Evolutionary conservation across 2,329 filamentous ascomycete genomes (phyloP).

Genomic region (Aureobasidium mangrovei): DNA sequence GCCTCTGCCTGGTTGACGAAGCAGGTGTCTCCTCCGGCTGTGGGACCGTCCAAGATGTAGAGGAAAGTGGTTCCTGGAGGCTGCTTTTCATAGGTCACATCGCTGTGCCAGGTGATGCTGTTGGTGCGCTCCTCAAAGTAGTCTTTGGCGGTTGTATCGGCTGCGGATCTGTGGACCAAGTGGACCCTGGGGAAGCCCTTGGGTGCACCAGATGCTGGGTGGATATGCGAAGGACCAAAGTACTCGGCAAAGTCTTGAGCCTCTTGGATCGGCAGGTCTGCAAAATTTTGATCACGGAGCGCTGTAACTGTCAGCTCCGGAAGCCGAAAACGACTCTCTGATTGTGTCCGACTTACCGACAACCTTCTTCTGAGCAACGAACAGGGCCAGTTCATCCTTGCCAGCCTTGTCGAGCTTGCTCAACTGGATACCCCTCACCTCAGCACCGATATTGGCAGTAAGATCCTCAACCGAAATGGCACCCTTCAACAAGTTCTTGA

Average conservation of each 20-base stretch:
- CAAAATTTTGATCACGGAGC: constrained; percentile 64
- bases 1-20: constrained; percentile 74
- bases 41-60: constrained; percentile 75
- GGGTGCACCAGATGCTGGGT: constrained; percentile 68
- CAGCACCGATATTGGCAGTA: constrained; percentile 65
- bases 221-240: constrained; percentile 75
- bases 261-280: constrained; percentile 57
- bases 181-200: constrained; percentile 66
- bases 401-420: constrained; percentile 57
- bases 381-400: constrained; percentile 68
- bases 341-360: constrained; percentile 40
- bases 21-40: constrained; percentile 73
- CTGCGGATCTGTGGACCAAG: constrained; percentile 64
- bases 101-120: constrained; percentile 81
- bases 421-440: constrained; percentile 62
- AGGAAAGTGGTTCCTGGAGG: constrained; percentile 85
- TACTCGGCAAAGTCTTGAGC: constrained; percentile 63
- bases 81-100: constrained; percentile 80
- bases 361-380: constrained; percentile 68
- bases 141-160: constrained; percentile 50
- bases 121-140: constrained; percentile 65
- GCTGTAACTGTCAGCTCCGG: constrained; percentile 29
- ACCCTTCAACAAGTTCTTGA: constrained; percentile 56
- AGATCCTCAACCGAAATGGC: constrained; percentile 46
- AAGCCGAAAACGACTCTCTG: neutral